phyloP scores from a whole-genome alignment of 495 filamentous ascomycete species.

The Clavariopsis aquatica region DNA sequence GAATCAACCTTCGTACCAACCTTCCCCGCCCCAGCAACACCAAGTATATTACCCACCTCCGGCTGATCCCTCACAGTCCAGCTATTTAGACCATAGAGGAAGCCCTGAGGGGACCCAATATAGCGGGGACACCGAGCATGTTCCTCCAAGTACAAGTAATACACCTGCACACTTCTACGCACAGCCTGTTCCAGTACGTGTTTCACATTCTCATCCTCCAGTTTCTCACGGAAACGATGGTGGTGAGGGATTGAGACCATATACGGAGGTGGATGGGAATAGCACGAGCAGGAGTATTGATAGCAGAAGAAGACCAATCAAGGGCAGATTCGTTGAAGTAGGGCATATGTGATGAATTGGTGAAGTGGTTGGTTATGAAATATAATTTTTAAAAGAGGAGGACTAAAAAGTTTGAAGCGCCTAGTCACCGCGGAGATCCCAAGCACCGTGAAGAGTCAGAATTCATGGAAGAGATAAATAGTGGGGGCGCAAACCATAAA shows the following conservation, averaged over 20 bases:
- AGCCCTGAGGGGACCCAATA: constrained; percentile 29
- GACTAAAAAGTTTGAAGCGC: not conserved
- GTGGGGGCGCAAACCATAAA: no score
- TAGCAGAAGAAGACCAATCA: constrained; percentile 18
- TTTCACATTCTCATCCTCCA: not conserved
- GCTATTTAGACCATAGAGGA: constrained; percentile 5
- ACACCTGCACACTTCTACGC: constrained; percentile 39
- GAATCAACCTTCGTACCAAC: constrained; percentile 6
- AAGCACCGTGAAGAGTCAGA: no score
- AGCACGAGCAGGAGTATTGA: constrained; percentile 16
- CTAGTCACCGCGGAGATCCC: no score
- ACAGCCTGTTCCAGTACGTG: constrained; percentile 14
- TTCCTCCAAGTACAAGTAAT: constrained; percentile 20
- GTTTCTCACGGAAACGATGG: not conserved
- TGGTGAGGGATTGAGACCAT: not conserved
- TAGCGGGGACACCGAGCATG: constrained; percentile 14
- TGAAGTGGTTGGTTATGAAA: not conserved
- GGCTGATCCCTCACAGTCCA: constrained; percentile 21
- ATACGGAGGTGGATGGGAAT: constrained; percentile 12
- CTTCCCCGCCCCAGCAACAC: constrained; percentile 12
- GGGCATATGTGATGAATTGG: constrained; percentile 26
- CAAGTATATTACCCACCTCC: constrained; percentile 34
- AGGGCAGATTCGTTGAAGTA: constrained; percentile 36
- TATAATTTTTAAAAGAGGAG: not conserved
- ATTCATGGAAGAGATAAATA: no score